Evolutionary conservation across 1,284 basidiomycete genomes (phyloP), one percentile per base, ranked within the genome.

Genomic region (Boletellus deceptivus): DNA sequence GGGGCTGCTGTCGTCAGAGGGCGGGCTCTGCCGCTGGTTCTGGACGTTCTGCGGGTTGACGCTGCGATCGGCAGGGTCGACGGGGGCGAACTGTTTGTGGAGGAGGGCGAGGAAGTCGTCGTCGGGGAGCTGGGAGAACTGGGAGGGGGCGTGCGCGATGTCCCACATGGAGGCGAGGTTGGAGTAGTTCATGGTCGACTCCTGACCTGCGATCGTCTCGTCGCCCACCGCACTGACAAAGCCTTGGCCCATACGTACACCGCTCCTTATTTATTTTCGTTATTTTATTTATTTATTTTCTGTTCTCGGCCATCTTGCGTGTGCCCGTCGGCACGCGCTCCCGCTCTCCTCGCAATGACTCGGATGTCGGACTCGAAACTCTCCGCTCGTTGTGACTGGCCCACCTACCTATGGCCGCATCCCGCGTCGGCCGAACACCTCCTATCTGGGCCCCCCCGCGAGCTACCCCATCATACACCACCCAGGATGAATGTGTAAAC

Each of bases 91-190:
- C 65, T 89, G 87, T 60, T 87, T 88, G 64, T 85, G 82, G 3
- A 91, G 76, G 47, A 90, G 75, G 16, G 84, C 80, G 49, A 91
- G 79, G 59, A 91, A 89, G 69, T 89, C 87, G 61, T 84, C 82
- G 62, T 89, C 87, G 27, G 82, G 76, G 45, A 89, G 70, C 45
- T 83, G 79, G n/a, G 83, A 76, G 72, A 84, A 82, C 18, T 69
- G 61, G 46, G 78, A 72, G 9, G 81, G 70, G 16, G 79, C 71
- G 57, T 83, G 79, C 2, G 82, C 73, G 47, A 86, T 72, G 59
- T 89, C 85, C 86, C 87, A 89, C 64, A 86, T 76, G 22, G 79
- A 74, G 44, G 52, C 55, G 36, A 70, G 24, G 38, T 67, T 54
- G 17, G 56, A 8, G 25, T 57, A 70, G 46, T 64, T 57, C 65